A percentile compares a stretch with the other conserved stretches of the same genome.
These are phyloP conservation scores for Trypanosoma boissoni DNA, from an alignment of 208 protist species.

Conservation along the genomic window DNA sequence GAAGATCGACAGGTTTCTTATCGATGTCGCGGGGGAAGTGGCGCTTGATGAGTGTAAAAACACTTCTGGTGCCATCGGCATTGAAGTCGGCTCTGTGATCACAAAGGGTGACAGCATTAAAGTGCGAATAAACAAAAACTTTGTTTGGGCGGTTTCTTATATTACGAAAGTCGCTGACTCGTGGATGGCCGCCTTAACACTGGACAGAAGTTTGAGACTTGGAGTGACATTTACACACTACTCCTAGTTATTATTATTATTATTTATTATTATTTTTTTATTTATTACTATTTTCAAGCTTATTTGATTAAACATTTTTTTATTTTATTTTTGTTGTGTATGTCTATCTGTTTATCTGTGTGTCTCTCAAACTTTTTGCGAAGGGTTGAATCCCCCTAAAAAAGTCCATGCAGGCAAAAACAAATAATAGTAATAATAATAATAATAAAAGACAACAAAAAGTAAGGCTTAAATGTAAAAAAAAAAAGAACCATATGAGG, in stretches of 20 bases:
- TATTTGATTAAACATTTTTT: too few species aligned
- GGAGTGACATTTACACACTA: conserved; percentile 70
- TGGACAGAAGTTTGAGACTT: conserved; percentile 55
- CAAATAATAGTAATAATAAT: too few species aligned
- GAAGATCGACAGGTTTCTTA: conserved; percentile 6
- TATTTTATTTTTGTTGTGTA: conserved; percentile 7
- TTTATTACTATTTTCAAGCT: conserved; percentile 6
- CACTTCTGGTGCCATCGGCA: conserved; percentile 34
- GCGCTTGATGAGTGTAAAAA: conserved; percentile 32
- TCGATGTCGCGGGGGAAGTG: conserved; percentile 28
- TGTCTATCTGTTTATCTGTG: too few species aligned
- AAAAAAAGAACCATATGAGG: too few species aligned
- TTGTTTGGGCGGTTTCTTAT: conserved; percentile 63
- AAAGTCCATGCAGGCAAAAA: too few species aligned
- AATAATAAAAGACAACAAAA: too few species aligned
- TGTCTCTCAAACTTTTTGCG: too few species aligned
- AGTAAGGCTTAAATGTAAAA: too few species aligned
- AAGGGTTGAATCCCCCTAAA: too few species aligned
- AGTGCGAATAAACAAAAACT: conserved; percentile 51
- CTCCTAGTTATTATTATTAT: too few species aligned
- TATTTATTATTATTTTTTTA: conserved; percentile 10
- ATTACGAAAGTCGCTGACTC: conserved; percentile 59
- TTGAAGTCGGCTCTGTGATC: conserved; percentile 52
- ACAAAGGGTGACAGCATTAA: conserved; percentile 69
- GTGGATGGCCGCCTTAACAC: conserved; percentile 63